Evolutionary conservation across 1,139 yeast genomes (phyloP).

Genomic region (Debaryomyces sp.): DNA sequence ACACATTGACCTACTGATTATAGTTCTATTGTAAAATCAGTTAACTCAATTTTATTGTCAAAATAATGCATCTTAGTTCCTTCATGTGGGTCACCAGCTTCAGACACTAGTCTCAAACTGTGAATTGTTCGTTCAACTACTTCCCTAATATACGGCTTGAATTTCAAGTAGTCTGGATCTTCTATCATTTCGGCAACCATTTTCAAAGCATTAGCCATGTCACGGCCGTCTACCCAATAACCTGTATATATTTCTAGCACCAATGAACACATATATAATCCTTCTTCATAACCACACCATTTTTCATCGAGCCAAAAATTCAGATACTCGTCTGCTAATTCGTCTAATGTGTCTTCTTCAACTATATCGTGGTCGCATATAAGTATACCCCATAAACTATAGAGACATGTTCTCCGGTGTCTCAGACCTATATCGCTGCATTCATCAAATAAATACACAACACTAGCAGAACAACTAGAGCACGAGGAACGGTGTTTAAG

Average conservation of each 20-base stretch:
- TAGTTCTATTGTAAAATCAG: not conserved
- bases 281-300: not conserved
- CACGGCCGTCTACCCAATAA: no score
- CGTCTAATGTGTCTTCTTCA: not conserved
- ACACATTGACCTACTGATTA: not conserved
- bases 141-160: not conserved
- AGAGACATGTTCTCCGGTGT: no score
- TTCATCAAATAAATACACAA: not conserved
- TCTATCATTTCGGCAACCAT: not conserved
- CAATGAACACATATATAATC: not conserved
- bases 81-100: not conserved
- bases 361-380: not conserved
- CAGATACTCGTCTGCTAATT: not conserved
- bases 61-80: not conserved
- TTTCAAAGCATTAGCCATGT: not conserved
- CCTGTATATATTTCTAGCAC: no score
- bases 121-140: not conserved
- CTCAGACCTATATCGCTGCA: no score
- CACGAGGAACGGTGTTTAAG: not conserved
- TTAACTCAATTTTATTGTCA: not conserved
- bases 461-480: not conserved
- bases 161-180: not conserved
- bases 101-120: not conserved
- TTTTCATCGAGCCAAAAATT: no score
- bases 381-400: not conserved